Conservation (phyloP, 495 filamentous ascomycete genomes). For the Penicillium taxi region DNA sequence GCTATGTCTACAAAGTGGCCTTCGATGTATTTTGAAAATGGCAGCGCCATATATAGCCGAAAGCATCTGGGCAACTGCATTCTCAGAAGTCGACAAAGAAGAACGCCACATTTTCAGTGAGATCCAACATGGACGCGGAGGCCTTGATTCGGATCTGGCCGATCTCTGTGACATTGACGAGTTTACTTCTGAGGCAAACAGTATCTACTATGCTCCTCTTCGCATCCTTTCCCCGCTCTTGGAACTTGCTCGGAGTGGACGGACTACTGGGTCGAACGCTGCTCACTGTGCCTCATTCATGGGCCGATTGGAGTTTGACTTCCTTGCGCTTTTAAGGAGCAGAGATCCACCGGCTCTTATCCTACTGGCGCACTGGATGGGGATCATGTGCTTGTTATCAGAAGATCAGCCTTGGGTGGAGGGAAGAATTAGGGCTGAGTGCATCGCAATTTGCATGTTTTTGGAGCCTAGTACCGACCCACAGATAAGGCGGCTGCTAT, state of each 20-base stretch:
- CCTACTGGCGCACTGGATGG: constrained; percentile 40
- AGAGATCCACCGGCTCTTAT: constrained; percentile 38
- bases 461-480: constrained; percentile 24
- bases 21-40: constrained; percentile 25
- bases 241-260: constrained; percentile 11
- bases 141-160: constrained; percentile 27
- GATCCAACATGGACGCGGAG: constrained; percentile 23
- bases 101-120: constrained; percentile 16
- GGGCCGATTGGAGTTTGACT: constrained; percentile 28
- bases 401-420: constrained; percentile 35
- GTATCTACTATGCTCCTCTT: constrained; percentile 31
- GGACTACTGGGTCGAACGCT: no score
- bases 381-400: constrained; percentile 23
- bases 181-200: constrained; percentile 23
- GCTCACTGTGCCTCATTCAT: constrained; percentile 23
- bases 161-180: constrained; percentile 34
- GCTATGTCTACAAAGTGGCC: constrained; percentile 34
- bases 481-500: constrained; percentile 15
- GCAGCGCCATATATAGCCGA: constrained; percentile 20
- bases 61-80: constrained; percentile 32
- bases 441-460: constrained; percentile 40
- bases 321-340: constrained; percentile 21
- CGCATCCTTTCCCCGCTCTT: constrained; percentile 24
- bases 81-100: constrained; percentile 17
- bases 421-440: constrained; percentile 31